Percentiles rank a stretch among this genome's conserved stretches.
These are phyloP conservation scores for Lasiosphaeriaceae sp. DNA, from an alignment of 495 filamentous ascomycete genomes.

Conservation along the genomic window DNA sequence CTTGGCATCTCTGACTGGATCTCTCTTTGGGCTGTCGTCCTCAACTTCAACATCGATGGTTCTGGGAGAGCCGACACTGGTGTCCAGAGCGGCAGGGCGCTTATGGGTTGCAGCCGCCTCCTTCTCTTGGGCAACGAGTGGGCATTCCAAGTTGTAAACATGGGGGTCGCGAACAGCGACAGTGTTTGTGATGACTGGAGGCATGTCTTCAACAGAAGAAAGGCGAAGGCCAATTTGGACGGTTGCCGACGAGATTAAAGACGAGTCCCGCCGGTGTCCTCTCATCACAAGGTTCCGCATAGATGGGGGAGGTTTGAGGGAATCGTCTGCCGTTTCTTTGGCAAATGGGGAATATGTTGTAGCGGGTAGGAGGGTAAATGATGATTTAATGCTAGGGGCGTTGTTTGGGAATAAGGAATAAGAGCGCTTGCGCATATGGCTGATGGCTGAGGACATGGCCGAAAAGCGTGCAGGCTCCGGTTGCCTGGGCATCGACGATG, in stretches of 20 bases:
- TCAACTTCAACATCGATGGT: not conserved
- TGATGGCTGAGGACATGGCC: slow-evolving; percentile 10
- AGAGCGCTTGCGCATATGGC: slow-evolving; percentile 35
- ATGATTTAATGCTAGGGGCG: slow-evolving; percentile 24
- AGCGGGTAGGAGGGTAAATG: slow-evolving; percentile 34
- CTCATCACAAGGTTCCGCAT: slow-evolving; percentile 27
- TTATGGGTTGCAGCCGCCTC: slow-evolving; percentile 12
- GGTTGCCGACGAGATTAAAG: slow-evolving; percentile 42
- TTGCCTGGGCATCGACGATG: slow-evolving; percentile 19
- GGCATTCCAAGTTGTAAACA: slow-evolving; percentile 34
- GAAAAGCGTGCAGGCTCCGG: slow-evolving; percentile 30
- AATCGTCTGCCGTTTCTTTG: slow-evolving; percentile 14
- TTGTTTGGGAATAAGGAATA: slow-evolving; percentile 39
- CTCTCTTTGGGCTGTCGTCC: slow-evolving; percentile 14
- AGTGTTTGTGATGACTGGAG: slow-evolving; percentile 22
- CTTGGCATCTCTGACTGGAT: slow-evolving; percentile 26
- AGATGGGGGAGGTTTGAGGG: slow-evolving; percentile 41
- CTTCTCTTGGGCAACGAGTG: slow-evolving; percentile 18
- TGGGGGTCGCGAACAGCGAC: slow-evolving; percentile 17
- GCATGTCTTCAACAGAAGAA: slow-evolving; percentile 42
- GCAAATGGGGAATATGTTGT: slow-evolving; percentile 39
- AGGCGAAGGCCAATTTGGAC: slow-evolving; percentile 48
- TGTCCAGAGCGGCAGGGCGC: slow-evolving; percentile 28
- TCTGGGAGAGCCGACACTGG: slow-evolving; percentile 6
- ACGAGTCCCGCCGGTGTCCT: slow-evolving; percentile 42